Percentiles rank a stretch among this genome's conserved stretches.
phyloP scores from a whole-genome alignment of 495 filamentous ascomycete genomes.

The Tetracladium setigerum region DNA sequence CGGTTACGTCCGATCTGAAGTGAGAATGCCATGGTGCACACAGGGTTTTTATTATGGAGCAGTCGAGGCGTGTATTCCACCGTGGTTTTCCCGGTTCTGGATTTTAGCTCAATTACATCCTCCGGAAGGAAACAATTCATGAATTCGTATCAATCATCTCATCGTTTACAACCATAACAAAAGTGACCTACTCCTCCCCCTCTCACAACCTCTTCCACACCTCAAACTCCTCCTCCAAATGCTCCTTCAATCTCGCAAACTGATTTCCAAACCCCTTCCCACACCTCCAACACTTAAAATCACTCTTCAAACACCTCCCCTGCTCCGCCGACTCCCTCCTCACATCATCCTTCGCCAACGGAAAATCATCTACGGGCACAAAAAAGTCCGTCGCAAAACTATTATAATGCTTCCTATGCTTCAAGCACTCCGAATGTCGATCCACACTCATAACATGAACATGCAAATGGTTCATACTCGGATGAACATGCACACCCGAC shows the following conservation, averaged over 20 bases:
- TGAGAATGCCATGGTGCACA: no score
- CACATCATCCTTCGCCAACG: slow-evolving; percentile 53
- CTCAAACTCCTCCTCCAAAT: slow-evolving; percentile 75
- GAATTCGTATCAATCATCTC: not conserved
- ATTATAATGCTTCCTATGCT: slow-evolving; percentile 85
- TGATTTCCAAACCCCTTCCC: slow-evolving; percentile 60
- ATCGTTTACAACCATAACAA: not conserved
- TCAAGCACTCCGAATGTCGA: slow-evolving; percentile 58
- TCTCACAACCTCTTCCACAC: slow-evolving; percentile 65
- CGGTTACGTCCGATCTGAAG: no score
- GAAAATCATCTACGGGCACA: slow-evolving; percentile 72
- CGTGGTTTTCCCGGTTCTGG: not conserved
- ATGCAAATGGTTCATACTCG: slow-evolving; percentile 91
- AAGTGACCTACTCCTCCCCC: not conserved
- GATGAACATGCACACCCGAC: slow-evolving; percentile 74
- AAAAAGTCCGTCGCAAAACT: slow-evolving; percentile 88
- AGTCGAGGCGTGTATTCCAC: no score
- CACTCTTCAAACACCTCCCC: slow-evolving; percentile 45
- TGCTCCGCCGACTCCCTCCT: slow-evolving; percentile 46
- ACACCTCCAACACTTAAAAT: slow-evolving; percentile 84
- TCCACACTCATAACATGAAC: slow-evolving; percentile 80
- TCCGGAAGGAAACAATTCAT: no score
- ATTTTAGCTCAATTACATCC: not conserved
- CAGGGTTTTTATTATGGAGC: no score
- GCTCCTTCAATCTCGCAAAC: slow-evolving; percentile 68